A percentile compares a stretch with the other conserved stretches of the same genome.
Conservation (phyloP, 2,329 filamentous ascomycete species). For the Hypoxylon rubiginosum region DNA sequence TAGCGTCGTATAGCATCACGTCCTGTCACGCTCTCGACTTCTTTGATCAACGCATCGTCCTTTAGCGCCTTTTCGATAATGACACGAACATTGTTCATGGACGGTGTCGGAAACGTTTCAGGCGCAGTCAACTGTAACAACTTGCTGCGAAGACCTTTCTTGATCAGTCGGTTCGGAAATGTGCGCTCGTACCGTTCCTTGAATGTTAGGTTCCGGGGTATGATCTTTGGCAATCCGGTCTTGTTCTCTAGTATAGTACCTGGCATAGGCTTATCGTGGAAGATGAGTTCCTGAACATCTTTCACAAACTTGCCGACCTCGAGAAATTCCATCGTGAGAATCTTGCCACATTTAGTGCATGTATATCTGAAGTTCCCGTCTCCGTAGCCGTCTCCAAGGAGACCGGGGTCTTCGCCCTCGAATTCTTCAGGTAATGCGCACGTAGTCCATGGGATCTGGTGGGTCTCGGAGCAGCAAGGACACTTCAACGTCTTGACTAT, state of each 20-base stretch:
- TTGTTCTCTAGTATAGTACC: slow-evolving; percentile 73
- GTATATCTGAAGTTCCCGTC: slow-evolving; percentile 65
- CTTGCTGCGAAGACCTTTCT: slow-evolving; percentile 57
- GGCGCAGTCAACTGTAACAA: slow-evolving; percentile 58
- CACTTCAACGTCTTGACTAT: slow-evolving; percentile 65
- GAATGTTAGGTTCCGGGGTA: slow-evolving; percentile 37
- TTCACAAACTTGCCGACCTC: slow-evolving; percentile 71
- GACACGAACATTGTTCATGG: slow-evolving; percentile 65
- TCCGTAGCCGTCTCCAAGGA: slow-evolving; percentile 70
- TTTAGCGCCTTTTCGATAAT: slow-evolving; percentile 63
- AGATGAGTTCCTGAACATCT: slow-evolving; percentile 66
- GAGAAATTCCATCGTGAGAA: slow-evolving; percentile 70
- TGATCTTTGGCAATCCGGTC: slow-evolving; percentile 62
- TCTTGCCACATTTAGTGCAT: slow-evolving; percentile 66
- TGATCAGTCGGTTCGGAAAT: slow-evolving; percentile 72
- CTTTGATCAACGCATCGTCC: slow-evolving; percentile 55
- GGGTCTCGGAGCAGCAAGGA: slow-evolving; percentile 62
- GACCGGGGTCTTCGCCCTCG: slow-evolving; percentile 52
- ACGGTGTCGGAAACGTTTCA: slow-evolving; percentile 50
- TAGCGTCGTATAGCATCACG: slow-evolving; percentile 43
- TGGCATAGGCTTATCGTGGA: slow-evolving; percentile 68
- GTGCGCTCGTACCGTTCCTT: slow-evolving; percentile 53
- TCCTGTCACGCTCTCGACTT: slow-evolving; percentile 54
- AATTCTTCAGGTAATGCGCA: slow-evolving; percentile 56
- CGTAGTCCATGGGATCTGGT: slow-evolving; percentile 72